Evolutionary conservation across 441 rosid species (phyloP), one percentile per base, ranked within the genome.

Genomic region (Jatropha multifida): DNA sequence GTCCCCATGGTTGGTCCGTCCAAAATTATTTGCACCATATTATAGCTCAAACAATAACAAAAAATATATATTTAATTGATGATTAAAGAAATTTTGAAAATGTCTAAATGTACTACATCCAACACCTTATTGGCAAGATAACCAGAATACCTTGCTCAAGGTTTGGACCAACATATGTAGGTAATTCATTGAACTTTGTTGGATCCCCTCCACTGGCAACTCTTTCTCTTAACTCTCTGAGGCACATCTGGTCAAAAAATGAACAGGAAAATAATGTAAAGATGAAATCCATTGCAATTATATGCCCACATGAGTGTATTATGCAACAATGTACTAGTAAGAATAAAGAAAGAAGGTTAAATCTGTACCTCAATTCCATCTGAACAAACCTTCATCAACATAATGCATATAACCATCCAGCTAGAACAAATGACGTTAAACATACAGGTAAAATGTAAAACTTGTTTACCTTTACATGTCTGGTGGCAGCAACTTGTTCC

Each of bases 171-270:
- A 69, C 77, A 69, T 69, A 64, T 54, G 76, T 73, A 37, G 82
- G 85, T 65, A 81, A 76, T 74, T 89, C 94, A 75, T 84, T 90
- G 78, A 90, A 78, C 80, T 89, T 90, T 38, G 91, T 85, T 52
- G 92, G 95, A 85, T 93, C 97, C 81, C 90, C 91, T 81, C 99
- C 98, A 4, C 76, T 74, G 37, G 95, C 97, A 55, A 96, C 96
- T 65, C 93, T 90, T 79, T 96, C 97, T 82, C 95, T 86, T 78
- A 96, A 69, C 48, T 90, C 94, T 77, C 85, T 81, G 70, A 96
- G 82, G 77, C 97, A 93, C 37, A 15, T 84, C 98, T 96, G 86
- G 73, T 72, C 76, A 62, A 60, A 75, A 26, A 46, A 68, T 27
- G 44, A 15, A 72, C 32, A 77, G 48, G 15, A 70, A 62, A 65